Conservation (phyloP, 257 asterid genomes). For the Handroanthus guayacan region DNA sequence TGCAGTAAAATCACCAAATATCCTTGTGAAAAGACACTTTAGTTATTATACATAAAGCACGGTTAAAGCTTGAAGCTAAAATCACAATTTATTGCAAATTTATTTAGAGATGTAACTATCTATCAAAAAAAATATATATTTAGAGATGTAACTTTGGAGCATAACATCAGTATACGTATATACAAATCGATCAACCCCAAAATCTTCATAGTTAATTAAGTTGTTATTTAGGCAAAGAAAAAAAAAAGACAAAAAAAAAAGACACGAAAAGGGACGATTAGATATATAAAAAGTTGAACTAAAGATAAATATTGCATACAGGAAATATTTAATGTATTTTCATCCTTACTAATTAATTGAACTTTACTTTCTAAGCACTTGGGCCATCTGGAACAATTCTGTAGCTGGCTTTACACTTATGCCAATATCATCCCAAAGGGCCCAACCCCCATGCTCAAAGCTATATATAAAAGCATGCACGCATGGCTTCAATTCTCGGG, state of each 20-base stretch:
- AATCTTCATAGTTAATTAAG: not conserved
- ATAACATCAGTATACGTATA: not conserved
- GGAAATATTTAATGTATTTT: not conserved
- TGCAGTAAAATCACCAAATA: not conserved
- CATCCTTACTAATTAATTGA: not conserved
- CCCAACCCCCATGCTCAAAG: not conserved
- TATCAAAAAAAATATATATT: no score
- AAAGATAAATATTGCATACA: not conserved
- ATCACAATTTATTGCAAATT: not conserved
- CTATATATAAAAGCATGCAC: not conserved
- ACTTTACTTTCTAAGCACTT: not conserved
- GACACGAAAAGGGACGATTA: not conserved
- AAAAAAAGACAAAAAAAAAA: not conserved
- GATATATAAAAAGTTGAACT: not conserved
- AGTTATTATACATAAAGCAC: not conserved
- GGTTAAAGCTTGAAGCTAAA: not conserved
- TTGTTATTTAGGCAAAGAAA: not conserved
- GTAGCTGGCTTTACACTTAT: not conserved
- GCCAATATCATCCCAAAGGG: not conserved
- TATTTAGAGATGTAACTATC: no score
- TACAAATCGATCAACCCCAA: not conserved
- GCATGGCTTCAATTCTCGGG: not conserved
- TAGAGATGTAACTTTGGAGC: not conserved
- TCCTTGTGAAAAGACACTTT: no score
- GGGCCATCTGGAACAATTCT: not conserved